These are phyloP conservation scores for Geotrichum ghanense DNA, from an alignment of 805 yeast genomes.

Conservation along the genomic window DNA sequence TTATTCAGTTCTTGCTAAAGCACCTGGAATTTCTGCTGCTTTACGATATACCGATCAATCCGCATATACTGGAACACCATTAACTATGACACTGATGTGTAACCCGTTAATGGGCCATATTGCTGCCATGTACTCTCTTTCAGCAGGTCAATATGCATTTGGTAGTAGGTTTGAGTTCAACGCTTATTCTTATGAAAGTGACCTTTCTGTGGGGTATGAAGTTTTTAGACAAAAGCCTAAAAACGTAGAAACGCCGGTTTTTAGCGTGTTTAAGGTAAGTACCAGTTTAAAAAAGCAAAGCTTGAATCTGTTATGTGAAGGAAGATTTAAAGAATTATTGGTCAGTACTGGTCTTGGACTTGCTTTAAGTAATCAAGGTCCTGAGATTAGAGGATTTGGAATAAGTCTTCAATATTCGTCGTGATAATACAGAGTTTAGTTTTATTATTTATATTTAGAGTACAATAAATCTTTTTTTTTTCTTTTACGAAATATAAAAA, in stretches of 20 bases:
- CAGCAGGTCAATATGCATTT: constrained; percentile 59
- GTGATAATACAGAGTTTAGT: constrained; percentile 14
- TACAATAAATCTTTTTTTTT: constrained; percentile 1
- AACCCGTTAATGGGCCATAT: constrained; percentile 88
- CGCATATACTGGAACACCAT: constrained; percentile 77
- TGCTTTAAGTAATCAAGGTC: constrained; percentile 32
- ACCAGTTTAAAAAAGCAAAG: constrained; percentile 55
- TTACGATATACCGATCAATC: constrained; percentile 77
- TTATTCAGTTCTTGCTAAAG: constrained; percentile 73
- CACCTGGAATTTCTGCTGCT: constrained; percentile 84
- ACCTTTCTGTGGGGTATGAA: constrained; percentile 78
- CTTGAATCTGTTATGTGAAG: constrained; percentile 74
- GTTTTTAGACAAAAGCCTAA: constrained; percentile 40
- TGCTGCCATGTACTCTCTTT: constrained; percentile 78
- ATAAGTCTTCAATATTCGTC: constrained; percentile 52
- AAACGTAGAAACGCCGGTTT: constrained; percentile 20
- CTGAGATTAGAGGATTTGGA: constrained; percentile 44
- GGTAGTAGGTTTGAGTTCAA: constrained; percentile 84
- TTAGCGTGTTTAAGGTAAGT: constrained; percentile 63
- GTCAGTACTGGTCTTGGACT: constrained; percentile 62
- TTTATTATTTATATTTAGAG: background rate
- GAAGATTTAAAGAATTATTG: constrained; percentile 68
- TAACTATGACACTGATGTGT: constrained; percentile 73
- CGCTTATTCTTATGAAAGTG: constrained; percentile 79
- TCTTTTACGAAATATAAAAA: too few species aligned